Percentiles rank a stretch among this genome's conserved stretches.
Evolutionary conservation across 306 rosid species (phyloP).

Genomic region (Inga leiocalycina): DNA sequence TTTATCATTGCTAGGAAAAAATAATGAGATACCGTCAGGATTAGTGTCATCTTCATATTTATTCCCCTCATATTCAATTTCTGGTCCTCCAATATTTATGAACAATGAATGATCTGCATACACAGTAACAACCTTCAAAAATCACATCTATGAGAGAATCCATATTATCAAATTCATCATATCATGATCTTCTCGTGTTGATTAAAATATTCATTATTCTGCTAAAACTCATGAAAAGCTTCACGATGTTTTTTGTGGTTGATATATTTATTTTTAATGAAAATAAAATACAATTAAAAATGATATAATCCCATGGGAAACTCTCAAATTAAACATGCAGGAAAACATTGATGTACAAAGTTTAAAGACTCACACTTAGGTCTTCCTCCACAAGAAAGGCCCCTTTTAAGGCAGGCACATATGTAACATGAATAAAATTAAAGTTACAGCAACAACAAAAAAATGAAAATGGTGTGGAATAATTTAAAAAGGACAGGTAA

Average conservation of each 20-base stretch:
- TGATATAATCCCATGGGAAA: too few species aligned
- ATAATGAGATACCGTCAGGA: constrained; percentile 39
- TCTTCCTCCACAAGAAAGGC: neutral
- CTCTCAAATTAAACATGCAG: too few species aligned
- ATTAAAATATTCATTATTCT: too few species aligned
- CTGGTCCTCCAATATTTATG: constrained; percentile 46
- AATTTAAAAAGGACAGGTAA: too few species aligned
- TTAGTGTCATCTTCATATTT: constrained; percentile 48
- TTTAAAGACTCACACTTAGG: neutral
- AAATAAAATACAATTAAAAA: too few species aligned
- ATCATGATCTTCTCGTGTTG: neutral
- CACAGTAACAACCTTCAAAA: constrained; percentile 7
- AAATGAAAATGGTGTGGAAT: neutral
- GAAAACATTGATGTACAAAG: neutral
- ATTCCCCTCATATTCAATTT: constrained; percentile 29
- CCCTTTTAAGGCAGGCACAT: neutral
- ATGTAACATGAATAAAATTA: neutral
- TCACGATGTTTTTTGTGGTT: neutral
- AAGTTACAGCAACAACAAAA: neutral
- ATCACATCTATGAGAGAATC: neutral
- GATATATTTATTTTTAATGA: too few species aligned
- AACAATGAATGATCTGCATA: constrained; percentile 45
- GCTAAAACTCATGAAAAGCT: too few species aligned
- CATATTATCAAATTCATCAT: neutral
- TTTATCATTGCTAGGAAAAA: neutral